Percentiles rank a stretch among this genome's conserved stretches.
phyloP scores from a whole-genome alignment of 345 rosid species.

The Balakata baccata region DNA sequence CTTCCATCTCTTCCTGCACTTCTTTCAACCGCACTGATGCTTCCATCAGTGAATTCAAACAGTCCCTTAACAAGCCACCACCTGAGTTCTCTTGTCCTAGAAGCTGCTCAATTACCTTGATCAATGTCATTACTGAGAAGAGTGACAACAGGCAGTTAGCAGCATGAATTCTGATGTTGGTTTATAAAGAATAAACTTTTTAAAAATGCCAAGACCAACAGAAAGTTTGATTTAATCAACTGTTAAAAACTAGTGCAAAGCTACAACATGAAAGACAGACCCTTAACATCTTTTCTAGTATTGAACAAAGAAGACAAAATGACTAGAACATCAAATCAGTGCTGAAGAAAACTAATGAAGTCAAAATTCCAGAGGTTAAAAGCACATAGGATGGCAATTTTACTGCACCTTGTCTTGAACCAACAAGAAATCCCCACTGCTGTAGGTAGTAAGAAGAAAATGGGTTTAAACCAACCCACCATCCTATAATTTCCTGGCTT shows the following conservation, averaged over 20 bases:
- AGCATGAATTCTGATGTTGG: constrained; percentile 1
- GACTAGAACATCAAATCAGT: neutral
- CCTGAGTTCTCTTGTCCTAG: constrained; percentile 41
- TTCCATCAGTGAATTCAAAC: constrained; percentile 60
- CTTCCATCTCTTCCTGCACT: constrained; percentile 51
- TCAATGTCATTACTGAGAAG: constrained; percentile 60
- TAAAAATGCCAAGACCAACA: neutral
- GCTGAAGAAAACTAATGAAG: neutral
- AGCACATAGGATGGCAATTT: neutral
- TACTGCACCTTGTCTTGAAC: too few relatives aligned
- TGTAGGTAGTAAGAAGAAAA: too few relatives aligned
- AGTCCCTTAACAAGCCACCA: constrained; percentile 40
- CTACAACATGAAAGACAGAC: neutral
- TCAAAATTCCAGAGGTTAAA: neutral
- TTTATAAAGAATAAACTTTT: neutral
- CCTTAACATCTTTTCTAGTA: neutral
- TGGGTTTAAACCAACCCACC: too few relatives aligned
- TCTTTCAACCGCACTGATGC: constrained; percentile 52
- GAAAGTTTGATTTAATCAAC: neutral
- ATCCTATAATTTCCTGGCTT: too few relatives aligned
- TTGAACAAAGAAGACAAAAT: neutral
- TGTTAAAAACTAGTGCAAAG: neutral
- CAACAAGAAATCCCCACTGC: too few relatives aligned
- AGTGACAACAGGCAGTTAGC: constrained; percentile 26
- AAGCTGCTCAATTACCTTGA: constrained; percentile 57